phyloP scores from a whole-genome alignment of 768 basidiomycete genomes.

The Tremella fuciformis region DNA sequence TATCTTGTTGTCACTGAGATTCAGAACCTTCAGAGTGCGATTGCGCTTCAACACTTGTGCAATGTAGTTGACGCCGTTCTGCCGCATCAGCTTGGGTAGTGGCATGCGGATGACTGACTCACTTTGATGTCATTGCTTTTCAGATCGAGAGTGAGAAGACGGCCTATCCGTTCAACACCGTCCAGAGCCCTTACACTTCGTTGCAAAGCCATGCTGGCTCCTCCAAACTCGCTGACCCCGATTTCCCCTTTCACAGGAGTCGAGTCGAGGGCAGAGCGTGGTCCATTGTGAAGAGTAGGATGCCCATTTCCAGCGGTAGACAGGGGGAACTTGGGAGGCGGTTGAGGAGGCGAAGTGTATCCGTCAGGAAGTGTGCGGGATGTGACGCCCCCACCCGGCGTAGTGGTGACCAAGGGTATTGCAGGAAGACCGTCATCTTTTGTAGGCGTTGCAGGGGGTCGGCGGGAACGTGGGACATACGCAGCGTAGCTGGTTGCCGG shows the following conservation, averaged over 20 bases:
- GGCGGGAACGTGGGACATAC: slow-evolving; percentile 42
- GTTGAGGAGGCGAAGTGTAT: slow-evolving; percentile 57
- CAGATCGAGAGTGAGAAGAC: slow-evolving; percentile 82
- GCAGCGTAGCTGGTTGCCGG: slow-evolving; percentile 40
- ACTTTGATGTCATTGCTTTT: slow-evolving; percentile 88
- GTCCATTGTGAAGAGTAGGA: slow-evolving; percentile 56
- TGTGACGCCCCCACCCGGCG: slow-evolving; percentile 34
- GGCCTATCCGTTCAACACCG: slow-evolving; percentile 76
- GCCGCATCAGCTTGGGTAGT: slow-evolving; percentile 10
- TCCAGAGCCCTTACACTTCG: slow-evolving; percentile 90
- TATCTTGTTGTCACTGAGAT: slow-evolving; percentile 90
- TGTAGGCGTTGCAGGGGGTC: slow-evolving; percentile 14
- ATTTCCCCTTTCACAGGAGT: slow-evolving; percentile 30
- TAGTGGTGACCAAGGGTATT: slow-evolving; percentile 35
- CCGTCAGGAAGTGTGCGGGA: slow-evolving; percentile 47
- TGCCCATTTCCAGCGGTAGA: slow-evolving; percentile 46
- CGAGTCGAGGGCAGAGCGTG: slow-evolving; percentile 50
- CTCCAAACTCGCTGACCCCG: slow-evolving; percentile 31
- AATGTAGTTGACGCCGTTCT: slow-evolving; percentile 80
- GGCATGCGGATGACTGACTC: slow-evolving; percentile 49
- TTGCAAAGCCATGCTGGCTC: slow-evolving; percentile 63
- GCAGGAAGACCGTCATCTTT: slow-evolving; percentile 34
- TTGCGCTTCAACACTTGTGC: slow-evolving; percentile 96
- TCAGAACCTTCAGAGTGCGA: slow-evolving; percentile 87
- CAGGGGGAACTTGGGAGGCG: slow-evolving; percentile 56